A percentile compares a stretch with the other conserved stretches of the same genome.
phyloP scores from a whole-genome alignment of 331 rosid species.

The Malus hybrid region DNA sequence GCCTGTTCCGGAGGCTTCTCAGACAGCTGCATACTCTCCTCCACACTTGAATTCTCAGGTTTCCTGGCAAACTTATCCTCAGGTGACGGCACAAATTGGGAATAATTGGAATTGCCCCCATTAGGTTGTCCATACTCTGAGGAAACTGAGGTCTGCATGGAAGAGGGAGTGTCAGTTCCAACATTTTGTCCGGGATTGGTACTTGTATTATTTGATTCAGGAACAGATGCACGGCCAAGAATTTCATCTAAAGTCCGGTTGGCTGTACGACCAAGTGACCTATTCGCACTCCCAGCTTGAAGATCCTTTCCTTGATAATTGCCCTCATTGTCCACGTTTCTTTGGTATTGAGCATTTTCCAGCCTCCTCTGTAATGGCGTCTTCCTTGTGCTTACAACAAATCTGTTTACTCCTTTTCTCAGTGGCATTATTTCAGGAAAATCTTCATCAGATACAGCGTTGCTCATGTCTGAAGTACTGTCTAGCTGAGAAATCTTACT shows the following conservation, averaged over 20 bases:
- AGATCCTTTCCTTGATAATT: conserved; percentile 20
- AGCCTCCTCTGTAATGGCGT: conserved; percentile 73
- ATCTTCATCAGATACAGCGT: conserved; percentile 56
- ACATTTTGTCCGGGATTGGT: conserved; percentile 17
- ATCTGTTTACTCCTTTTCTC: conserved; percentile 90
- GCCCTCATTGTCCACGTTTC: conserved; percentile 43
- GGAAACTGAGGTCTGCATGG: conserved; percentile 16
- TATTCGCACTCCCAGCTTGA: conserved; percentile 14
- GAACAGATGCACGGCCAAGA: conserved; percentile 18
- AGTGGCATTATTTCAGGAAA: conserved; percentile 95
- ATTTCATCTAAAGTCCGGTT: conserved; percentile 26
- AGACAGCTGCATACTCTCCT: conserved; percentile 10
- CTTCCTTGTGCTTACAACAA: conserved; percentile 89
- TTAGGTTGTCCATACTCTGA: conserved; percentile 16
- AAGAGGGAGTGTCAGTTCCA: conserved; percentile 7
- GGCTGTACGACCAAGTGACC: conserved; percentile 12
- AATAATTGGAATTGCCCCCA: conserved; percentile 30
- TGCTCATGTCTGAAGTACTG: conserved; percentile 46
- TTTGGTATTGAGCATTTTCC: conserved; percentile 43
- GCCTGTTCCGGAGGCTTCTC: conserved; percentile 21
- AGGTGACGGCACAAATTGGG: conserved; percentile 49
- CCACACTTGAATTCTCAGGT: conserved; percentile 26
- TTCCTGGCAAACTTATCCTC: conserved; percentile 42
- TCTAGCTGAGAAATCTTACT: conserved; percentile 82
- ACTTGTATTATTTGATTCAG: conserved; percentile 25